Percentiles rank a stretch among this genome's conserved stretches.
Conservation (phyloP, 169 alveolate genomes). For the Ichthyophthirius multifiliis region DNA sequence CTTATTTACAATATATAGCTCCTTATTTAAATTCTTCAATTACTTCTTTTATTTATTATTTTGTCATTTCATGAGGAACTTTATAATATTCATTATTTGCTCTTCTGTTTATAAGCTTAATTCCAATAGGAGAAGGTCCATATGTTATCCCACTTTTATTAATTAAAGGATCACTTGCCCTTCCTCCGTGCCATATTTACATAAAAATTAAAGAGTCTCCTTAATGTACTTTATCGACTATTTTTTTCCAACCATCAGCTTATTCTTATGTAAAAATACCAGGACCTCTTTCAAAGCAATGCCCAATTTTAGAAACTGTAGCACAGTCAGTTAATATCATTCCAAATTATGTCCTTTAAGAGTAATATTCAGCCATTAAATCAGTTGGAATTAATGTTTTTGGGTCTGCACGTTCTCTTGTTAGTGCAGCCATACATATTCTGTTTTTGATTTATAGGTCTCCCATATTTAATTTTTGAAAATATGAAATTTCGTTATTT, state of each 20-base stretch:
- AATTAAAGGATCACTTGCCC: constrained; percentile 21
- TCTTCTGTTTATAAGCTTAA: constrained; percentile 27
- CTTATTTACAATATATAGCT: constrained; percentile 58
- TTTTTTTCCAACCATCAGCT: constrained; percentile 42
- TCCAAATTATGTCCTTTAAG: constrained; percentile 45
- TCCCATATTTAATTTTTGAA: too few species aligned
- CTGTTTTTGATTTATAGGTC: constrained; percentile 8
- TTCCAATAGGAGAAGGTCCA: constrained; percentile 42
- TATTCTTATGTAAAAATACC: constrained; percentile 37
- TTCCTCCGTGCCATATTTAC: constrained; percentile 47
- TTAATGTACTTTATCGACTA: constrained; percentile 42
- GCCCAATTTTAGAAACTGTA: constrained; percentile 15
- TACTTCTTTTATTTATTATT: constrained; percentile 10
- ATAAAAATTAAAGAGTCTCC: constrained; percentile 29
- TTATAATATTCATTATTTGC: constrained; percentile 15
- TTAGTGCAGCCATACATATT: constrained; percentile 19
- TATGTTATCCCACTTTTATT: constrained; percentile 26
- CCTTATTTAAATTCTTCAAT: constrained; percentile 38
- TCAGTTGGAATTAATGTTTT: constrained; percentile 22
- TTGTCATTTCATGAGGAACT: constrained; percentile 38
- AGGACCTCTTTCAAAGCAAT: constrained; percentile 11
- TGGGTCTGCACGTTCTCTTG: constrained; percentile 34
- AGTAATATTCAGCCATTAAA: constrained; percentile 23
- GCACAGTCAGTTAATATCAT: constrained; percentile 46
- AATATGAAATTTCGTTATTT: too few species aligned